Percentiles rank a stretch among this genome's conserved stretches.
phyloP scores from a whole-genome alignment of 805 yeast genomes.

The Zygoascus flipseniorum region DNA sequence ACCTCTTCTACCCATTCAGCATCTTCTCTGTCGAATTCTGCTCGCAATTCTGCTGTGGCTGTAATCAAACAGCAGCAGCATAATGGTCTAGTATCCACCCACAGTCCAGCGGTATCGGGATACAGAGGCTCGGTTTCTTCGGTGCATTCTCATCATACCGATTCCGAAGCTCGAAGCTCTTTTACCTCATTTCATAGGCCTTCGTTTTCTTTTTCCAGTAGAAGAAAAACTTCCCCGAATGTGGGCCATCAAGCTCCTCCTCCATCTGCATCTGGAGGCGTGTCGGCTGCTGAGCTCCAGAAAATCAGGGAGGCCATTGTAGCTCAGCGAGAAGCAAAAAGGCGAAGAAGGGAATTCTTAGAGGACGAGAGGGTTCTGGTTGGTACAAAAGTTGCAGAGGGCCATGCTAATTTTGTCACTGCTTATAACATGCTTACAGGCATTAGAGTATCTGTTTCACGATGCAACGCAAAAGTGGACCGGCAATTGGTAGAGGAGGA shows the following conservation, averaged over 20 bases:
- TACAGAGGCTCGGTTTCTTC: slow-evolving; percentile 1
- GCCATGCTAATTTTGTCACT: slow-evolving; percentile 85
- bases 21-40: neutral
- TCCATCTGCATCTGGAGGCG: slow-evolving; percentile 1
- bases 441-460: slow-evolving; percentile 86
- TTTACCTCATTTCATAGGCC: slow-evolving; percentile 3
- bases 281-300: slow-evolving; percentile 17
- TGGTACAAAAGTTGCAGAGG: slow-evolving; percentile 81
- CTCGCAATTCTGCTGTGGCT: neutral
- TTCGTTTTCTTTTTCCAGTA: slow-evolving; percentile 5
- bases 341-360: slow-evolving; percentile 20
- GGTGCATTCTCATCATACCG: neutral
- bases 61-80: neutral
- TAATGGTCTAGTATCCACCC: neutral
- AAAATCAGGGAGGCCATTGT: slow-evolving; percentile 25
- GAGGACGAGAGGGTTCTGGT: slow-evolving; percentile 46
- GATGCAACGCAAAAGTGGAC: slow-evolving; percentile 76
- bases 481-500: slow-evolving; percentile 62
- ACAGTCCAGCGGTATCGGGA: neutral
- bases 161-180: neutral
- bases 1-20: neutral
- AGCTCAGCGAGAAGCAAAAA: slow-evolving; percentile 25
- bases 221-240: slow-evolving; percentile 2
- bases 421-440: slow-evolving; percentile 98
- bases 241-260: neutral